Evolutionary conservation across 306 rosid species (phyloP).

Genomic region (Prunus fruticosa): DNA sequence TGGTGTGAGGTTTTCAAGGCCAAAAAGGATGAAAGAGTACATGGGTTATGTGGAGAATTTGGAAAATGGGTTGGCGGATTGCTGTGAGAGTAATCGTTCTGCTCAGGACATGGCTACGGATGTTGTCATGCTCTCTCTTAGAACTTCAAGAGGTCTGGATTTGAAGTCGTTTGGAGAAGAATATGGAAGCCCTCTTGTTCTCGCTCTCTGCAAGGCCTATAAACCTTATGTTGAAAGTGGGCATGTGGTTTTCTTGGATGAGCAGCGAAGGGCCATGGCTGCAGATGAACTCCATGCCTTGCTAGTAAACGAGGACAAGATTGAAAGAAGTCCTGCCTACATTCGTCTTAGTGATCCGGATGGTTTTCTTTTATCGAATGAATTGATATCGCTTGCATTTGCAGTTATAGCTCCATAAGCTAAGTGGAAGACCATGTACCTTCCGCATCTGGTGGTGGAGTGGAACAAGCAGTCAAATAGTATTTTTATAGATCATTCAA

Average conservation of each 20-base stretch:
- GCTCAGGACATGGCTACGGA: slow-evolving; percentile 69
- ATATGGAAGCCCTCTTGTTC: slow-evolving; percentile 53
- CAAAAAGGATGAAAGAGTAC: slow-evolving; percentile 64
- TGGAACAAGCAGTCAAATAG: not conserved
- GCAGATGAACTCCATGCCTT: slow-evolving; percentile 36
- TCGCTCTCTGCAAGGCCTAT: slow-evolving; percentile 57
- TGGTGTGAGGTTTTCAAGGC: slow-evolving; percentile 83
- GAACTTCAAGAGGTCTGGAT: slow-evolving; percentile 78
- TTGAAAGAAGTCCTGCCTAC: slow-evolving; percentile 32
- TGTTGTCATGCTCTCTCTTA: slow-evolving; percentile 79
- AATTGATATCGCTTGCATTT: slow-evolving; percentile 82
- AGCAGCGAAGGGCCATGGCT: slow-evolving; percentile 41
- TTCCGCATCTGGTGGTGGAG: not conserved
- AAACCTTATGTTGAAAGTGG: slow-evolving; percentile 73
- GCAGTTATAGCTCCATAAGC: slow-evolving; percentile 57
- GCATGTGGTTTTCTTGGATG: slow-evolving; percentile 69
- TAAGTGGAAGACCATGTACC: not conserved
- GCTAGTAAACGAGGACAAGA: slow-evolving; percentile 19
- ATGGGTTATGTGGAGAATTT: slow-evolving; percentile 55
- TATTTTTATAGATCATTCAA: not conserved
- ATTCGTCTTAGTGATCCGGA: slow-evolving; percentile 85
- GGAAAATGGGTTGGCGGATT: slow-evolving; percentile 58
- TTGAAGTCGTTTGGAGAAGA: slow-evolving; percentile 50
- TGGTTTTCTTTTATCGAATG: slow-evolving; percentile 89
- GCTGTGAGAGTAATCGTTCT: slow-evolving; percentile 24